Conservation (phyloP, 345 rosid genomes). For the Citrus australasica region DNA sequence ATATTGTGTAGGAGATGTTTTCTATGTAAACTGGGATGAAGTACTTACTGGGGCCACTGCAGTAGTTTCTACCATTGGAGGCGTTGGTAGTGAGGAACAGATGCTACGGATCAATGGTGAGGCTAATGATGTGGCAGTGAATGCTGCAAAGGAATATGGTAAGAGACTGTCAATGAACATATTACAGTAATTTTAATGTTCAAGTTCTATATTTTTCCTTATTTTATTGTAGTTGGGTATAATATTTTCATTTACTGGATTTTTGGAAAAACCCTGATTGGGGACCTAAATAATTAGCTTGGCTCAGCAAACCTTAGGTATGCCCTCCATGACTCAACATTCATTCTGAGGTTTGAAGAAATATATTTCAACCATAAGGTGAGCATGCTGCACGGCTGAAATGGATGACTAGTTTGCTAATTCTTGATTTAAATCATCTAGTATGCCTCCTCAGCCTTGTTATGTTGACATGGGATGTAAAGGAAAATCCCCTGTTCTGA, state of each 20-base stretch:
- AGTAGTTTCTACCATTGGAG: conserved; percentile 89
- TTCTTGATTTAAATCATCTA: neutral
- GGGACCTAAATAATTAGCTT: neutral
- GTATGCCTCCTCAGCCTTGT: no score
- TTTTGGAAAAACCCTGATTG: neutral
- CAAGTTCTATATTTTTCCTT: neutral
- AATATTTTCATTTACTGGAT: neutral
- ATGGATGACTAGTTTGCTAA: neutral
- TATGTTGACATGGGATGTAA: no score
- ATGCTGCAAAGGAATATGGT: conserved; percentile 82
- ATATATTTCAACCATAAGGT: neutral
- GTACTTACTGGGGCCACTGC: conserved; percentile 88
- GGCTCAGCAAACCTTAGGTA: neutral
- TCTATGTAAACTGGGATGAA: conserved; percentile 91
- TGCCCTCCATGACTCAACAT: neutral
- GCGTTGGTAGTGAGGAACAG: conserved; percentile 87
- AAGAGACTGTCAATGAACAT: conserved; percentile 23
- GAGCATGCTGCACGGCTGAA: neutral
- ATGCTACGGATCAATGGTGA: conserved; percentile 89
- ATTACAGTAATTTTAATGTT: neutral
- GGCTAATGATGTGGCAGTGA: conserved; percentile 78
- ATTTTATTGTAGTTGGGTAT: neutral
- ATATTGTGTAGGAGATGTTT: conserved; percentile 70
- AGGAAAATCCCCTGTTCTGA: no score
- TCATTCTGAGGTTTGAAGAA: neutral